Conservation (phyloP, 768 basidiomycete species). For the Mycena albidolilacea region DNA sequence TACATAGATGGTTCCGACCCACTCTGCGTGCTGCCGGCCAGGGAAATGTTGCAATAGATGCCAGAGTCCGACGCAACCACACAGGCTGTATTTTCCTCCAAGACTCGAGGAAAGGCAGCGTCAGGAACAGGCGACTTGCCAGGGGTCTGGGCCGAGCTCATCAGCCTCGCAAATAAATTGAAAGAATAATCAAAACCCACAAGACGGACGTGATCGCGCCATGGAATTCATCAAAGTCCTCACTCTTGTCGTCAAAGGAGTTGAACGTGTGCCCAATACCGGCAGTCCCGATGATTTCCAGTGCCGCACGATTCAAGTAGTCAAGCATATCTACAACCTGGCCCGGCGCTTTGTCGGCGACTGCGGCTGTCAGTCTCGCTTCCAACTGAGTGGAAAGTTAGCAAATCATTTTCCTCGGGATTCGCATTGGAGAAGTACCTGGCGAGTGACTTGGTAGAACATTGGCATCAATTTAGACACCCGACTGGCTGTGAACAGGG, state of each 20-base stretch:
- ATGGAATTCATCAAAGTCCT: slow-evolving; percentile 34
- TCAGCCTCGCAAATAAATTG: background rate
- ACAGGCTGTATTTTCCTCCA: slow-evolving; percentile 44
- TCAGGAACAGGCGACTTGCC: slow-evolving; percentile 43
- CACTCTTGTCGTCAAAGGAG: slow-evolving; percentile 32
- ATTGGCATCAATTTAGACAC: slow-evolving; percentile 45
- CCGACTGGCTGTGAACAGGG: slow-evolving; percentile 42
- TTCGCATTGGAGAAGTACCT: slow-evolving; percentile 30
- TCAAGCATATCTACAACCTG: slow-evolving; percentile 41
- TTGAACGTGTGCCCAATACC: slow-evolving; percentile 43
- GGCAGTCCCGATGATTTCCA: slow-evolving; percentile 45
- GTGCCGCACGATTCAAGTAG: slow-evolving; percentile 42
- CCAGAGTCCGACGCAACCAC: slow-evolving; percentile 43
- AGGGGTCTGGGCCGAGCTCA: slow-evolving; percentile 37
- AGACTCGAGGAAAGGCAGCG: slow-evolving; percentile 45
- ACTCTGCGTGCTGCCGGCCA: slow-evolving; percentile 45
- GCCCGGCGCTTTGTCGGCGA: slow-evolving; percentile 15
- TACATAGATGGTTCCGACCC: background rate
- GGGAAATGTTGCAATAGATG: slow-evolving; percentile 38
- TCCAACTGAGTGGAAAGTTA: slow-evolving; percentile 7
- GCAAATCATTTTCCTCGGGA: too few species aligned
- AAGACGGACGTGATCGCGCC: slow-evolving; percentile 34
- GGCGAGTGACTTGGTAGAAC: slow-evolving; percentile 43
- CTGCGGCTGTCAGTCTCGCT: slow-evolving; percentile 1
- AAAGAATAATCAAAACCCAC: slow-evolving; percentile 4